Percentiles rank a stretch among this genome's conserved stretches.
These are phyloP conservation scores for Juglanconis oblonga DNA, from an alignment of 2,329 filamentous ascomycete genomes.

Conservation along the genomic window DNA sequence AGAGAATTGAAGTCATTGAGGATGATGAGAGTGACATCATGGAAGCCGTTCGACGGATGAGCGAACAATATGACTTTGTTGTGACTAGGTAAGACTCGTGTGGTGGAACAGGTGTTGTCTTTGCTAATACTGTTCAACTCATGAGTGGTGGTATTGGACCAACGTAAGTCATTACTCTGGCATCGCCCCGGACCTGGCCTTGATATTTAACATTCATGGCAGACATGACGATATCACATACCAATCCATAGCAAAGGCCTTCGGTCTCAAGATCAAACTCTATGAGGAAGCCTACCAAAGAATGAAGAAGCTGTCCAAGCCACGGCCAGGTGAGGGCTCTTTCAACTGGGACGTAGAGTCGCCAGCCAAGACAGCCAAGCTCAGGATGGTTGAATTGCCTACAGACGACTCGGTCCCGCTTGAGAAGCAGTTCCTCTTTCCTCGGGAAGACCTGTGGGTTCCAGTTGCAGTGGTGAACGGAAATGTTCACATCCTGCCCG, in stretches of 20 bases:
- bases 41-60: constrained; percentile 85
- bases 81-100: constrained; percentile 63
- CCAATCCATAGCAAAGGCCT: constrained; percentile 87
- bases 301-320: constrained; percentile 80
- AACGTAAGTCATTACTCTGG: constrained; percentile 58
- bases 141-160: constrained; percentile 85
- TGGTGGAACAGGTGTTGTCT: background rate
- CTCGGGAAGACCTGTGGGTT: constrained; percentile 82
- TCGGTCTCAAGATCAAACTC: constrained; percentile 70
- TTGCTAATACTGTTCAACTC: constrained; percentile 15
- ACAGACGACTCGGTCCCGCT: constrained; percentile 64
- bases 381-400: constrained; percentile 88
- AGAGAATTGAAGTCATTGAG: constrained; percentile 86
- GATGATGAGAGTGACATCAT: constrained; percentile 90
- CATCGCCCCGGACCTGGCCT: background rate
- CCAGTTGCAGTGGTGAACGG: constrained; percentile 85
- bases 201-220: background rate
- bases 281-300: constrained; percentile 74
- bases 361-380: constrained; percentile 72
- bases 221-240: constrained; percentile 99
- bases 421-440: constrained; percentile 74
- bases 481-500: constrained; percentile 90
- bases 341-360: constrained; percentile 86
- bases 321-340: constrained; percentile 66
- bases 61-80: constrained; percentile 84